Evolutionary conservation across 441 rosid genomes (phyloP).

Genomic region (Populus hybrid): DNA sequence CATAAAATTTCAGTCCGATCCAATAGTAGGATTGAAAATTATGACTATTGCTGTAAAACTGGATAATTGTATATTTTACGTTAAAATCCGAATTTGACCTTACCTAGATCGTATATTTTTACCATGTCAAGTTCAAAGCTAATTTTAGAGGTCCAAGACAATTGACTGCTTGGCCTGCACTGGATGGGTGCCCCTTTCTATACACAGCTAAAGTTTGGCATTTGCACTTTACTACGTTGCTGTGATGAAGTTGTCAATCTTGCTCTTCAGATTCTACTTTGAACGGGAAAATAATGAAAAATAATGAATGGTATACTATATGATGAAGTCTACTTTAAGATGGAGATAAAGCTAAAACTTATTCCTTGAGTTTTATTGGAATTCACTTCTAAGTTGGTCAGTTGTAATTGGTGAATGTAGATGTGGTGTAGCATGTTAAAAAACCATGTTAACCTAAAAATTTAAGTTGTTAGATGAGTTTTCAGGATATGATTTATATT

Average conservation of each 20-base stretch:
- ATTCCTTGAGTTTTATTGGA: neutral
- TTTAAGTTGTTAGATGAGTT: too few species aligned
- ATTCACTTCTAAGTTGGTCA: neutral
- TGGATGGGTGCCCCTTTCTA: neutral
- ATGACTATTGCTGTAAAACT: too few species aligned
- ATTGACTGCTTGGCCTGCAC: too few species aligned
- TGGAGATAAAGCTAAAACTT: neutral
- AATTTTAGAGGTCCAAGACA: too few species aligned
- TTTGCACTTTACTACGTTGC: neutral
- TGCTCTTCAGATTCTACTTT: neutral
- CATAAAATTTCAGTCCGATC: too few species aligned
- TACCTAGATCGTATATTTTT: too few species aligned
- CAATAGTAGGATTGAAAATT: too few species aligned
- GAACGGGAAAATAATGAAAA: neutral
- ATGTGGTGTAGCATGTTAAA: neutral
- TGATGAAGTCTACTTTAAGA: neutral
- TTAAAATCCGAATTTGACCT: too few species aligned
- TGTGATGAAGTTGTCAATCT: neutral
- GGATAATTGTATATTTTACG: too few species aligned
- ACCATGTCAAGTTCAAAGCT: neutral
- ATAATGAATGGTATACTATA: neutral
- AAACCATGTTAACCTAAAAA: fast-evolving
- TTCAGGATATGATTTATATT: too few species aligned
- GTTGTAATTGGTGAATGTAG: neutral
- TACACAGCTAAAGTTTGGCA: neutral